These are phyloP conservation scores for Fusarium luffae DNA, from an alignment of 2,329 filamentous ascomycete genomes.

Conservation along the genomic window DNA sequence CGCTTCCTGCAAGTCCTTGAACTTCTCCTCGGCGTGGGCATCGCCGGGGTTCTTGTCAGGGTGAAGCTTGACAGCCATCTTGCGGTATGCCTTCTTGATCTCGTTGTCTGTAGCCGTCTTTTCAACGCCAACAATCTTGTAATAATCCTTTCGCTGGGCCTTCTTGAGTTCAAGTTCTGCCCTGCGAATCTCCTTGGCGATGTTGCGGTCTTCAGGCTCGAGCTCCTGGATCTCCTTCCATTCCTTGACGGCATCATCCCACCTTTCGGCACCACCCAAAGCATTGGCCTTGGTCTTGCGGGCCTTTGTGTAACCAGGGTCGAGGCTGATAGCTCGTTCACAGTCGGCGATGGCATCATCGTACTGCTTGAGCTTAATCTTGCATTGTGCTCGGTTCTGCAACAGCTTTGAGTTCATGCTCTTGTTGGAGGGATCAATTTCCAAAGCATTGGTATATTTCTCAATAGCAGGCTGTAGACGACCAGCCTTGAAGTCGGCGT, in stretches of 20 bases:
- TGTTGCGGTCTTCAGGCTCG: conserved; percentile 82
- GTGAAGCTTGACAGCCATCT: conserved; percentile 92
- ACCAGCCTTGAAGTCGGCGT: conserved; percentile 87
- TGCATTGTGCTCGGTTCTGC: conserved; percentile 90
- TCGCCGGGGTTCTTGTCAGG: conserved; percentile 98
- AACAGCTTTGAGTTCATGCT: conserved; percentile 94
- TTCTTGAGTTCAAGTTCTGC: conserved; percentile 98
- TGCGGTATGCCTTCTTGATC: conserved; percentile 97
- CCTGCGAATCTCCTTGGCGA: conserved; percentile 85
- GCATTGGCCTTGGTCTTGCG: conserved; percentile 95
- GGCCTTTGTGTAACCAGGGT: conserved; percentile 88
- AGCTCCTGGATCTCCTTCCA: conserved; percentile 87
- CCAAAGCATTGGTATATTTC: conserved; percentile 84
- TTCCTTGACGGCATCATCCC: conserved; percentile 91
- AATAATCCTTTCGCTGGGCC: conserved; percentile 96
- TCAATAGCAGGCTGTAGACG: conserved; percentile 83
- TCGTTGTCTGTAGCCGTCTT: conserved; percentile 86
- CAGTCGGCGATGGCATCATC: conserved; percentile 86
- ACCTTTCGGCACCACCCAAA: conserved; percentile 83
- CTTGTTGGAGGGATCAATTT: conserved; percentile 88
- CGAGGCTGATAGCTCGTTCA: conserved; percentile 82
- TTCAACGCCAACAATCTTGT: conserved; percentile 91
- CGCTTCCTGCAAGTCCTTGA: conserved; percentile 98
- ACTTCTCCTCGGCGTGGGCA: conserved; percentile 83
- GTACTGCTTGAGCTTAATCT: conserved; percentile 85